phyloP scores from a whole-genome alignment of 2,329 filamentous ascomycete genomes.

The Zymoseptoria crescenta region DNA sequence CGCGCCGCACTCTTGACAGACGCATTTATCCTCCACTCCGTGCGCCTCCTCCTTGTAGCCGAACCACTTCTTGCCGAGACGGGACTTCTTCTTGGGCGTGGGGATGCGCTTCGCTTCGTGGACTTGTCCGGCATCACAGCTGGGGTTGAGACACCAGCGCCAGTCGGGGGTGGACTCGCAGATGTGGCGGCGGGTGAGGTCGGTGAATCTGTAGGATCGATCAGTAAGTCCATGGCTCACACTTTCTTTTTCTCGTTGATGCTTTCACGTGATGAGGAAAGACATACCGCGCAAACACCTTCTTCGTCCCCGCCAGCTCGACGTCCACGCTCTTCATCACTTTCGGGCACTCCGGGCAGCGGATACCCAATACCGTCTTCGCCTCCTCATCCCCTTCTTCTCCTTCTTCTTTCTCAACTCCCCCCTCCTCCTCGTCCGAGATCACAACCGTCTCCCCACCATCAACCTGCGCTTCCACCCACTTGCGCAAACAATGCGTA shows the following conservation, averaged over 20 bases:
- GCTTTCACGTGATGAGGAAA: neutral
- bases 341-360: constrained; percentile 45
- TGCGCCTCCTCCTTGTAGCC: neutral
- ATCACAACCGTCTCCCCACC: neutral
- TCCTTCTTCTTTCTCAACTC: neutral
- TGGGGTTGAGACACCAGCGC: constrained; percentile 44
- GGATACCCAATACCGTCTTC: constrained; percentile 38
- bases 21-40: constrained; percentile 21
- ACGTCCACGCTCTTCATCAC: constrained; percentile 40
- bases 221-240: constrained; percentile 29
- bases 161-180: constrained; percentile 33
- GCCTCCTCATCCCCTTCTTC: constrained; percentile 11
- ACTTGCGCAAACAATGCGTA: constrained; percentile 29
- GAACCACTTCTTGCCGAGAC: constrained; percentile 1
- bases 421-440: neutral
- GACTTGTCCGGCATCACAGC: constrained; percentile 46
- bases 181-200: constrained; percentile 19
- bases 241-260: neutral
- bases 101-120: constrained; percentile 21
- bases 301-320: constrained; percentile 36
- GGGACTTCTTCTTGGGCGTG: constrained; percentile 2
- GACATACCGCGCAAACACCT: constrained; percentile 42
- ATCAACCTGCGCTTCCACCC: constrained; percentile 28
- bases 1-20: constrained; percentile 23
- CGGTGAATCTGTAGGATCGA: constrained; percentile 33